Base-by-base conservation (phyloP, 225 moss, liverwort and hornwort species). In the Polytrichum formosum region DNA sequence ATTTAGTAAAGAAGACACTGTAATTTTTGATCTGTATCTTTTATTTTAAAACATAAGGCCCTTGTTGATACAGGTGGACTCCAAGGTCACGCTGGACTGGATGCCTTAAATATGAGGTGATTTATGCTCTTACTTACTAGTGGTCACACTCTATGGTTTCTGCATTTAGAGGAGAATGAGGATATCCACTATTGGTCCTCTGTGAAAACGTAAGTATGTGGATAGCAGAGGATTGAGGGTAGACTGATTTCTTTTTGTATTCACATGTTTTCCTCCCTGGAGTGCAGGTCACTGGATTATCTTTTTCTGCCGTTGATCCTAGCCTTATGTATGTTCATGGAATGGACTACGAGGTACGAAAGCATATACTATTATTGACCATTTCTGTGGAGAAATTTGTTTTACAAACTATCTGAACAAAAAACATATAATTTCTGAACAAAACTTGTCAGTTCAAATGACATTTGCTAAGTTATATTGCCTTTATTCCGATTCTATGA, bases 31-130 rank as follows among this genome's bases (percentile, higher is more conserved):
- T 46, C 13, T 46, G 46, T 13, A 13, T 22, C 60, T 22, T n/a
- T 26, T 6, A 0, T 77, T 75, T 61, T 23, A 8, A 26, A 28
- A 20, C 18, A 18, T 46, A 46, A 2, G 46, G 46, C 46, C 3
- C 46, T 68, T 31, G 5, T 60, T 67, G 22, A 55, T 65, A 64
- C 85, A 94, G 93, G 75, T 94, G 93, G 93, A 84, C 88, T 73
- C 86, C 86, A 61, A 76, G 88, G 72, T 86, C 93, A 21, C 82
- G 93, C 63, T 94, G 93, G 93, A 88, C 90, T 70, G 72, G 75
- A 63, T 94, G 93, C 83, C 76, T 92, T 64, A 94, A 94, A 75
- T 94, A 91, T 28, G 93, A 94, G 93, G 93, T 77, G 64, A 7
- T 72, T 30, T 13, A 46, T 3, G 16, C 46, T 46, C 46, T 13